Base-by-base conservation (phyloP, 2,329 filamentous ascomycete genomes). In the Lachnum nothofagi region DNA sequence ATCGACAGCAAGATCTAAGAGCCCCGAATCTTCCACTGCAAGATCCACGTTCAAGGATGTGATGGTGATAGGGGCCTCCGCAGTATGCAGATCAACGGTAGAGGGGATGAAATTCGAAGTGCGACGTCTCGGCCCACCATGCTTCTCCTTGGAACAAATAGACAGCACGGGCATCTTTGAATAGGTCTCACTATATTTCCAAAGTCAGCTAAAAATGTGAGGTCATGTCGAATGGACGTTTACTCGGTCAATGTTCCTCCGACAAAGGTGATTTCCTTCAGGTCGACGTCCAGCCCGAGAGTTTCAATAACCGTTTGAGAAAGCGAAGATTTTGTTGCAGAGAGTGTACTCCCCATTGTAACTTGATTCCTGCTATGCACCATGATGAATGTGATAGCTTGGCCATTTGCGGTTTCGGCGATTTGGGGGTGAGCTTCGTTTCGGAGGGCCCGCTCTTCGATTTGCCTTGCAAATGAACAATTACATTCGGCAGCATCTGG, bases 41-140 rank as follows among this genome's bases (percentile, higher is more conserved):
- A 42, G n/a, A 23, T 46, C 27, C 10, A 50, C 23, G 35, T 50
- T 50, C 14, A 46, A 20, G 8, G 19, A 20, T 17, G 48, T 41
- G 20, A 50, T 33, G 12, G 40, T 38, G 20, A 50, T 50, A 1
- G 48, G 48, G 5, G 42, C 42, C 31, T 46, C 48, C 12, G 42
- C 27, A 12, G 46, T 49, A 35, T 49, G 46, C 2, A 44, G 33
- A 34, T 49, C 46, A 33, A n/a, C 1, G 44, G 47, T 12, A 33
- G 29, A 33, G 14, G 5, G 1, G 7, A 33, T 14, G 9, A 14
- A 4, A 14, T 33, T n/a, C 10, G 12, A n/a, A 14, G 16, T 7
- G 12, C 16, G 12, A n/a, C 12, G 29, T 5, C 16, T 7, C 16
- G 29, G 29, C 29, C 29, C 29, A n/a, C 29, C 12, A 33, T 33